Evolutionary conservation across 768 basidiomycete species (phyloP).

Genomic region (Suillus luteus): DNA sequence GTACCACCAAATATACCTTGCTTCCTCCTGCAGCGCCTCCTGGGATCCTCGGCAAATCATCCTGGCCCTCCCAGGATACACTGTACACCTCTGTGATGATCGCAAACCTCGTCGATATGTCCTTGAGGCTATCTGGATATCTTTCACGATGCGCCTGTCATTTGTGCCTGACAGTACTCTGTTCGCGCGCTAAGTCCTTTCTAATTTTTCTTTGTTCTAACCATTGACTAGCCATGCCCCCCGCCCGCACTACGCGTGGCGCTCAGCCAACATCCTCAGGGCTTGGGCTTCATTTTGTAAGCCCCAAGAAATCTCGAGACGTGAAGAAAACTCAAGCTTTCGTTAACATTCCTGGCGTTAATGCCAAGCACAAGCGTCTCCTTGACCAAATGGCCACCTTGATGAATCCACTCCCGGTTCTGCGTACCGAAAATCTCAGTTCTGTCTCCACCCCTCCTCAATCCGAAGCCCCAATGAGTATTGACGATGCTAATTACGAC

Average conservation of each 20-base stretch:
- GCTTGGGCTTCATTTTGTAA: slow-evolving; percentile 21
- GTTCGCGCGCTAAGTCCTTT: not conserved
- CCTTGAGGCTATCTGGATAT: not conserved
- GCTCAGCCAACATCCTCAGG: slow-evolving; percentile 9
- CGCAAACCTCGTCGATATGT: not conserved
- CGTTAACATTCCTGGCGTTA: not conserved
- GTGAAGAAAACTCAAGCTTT: slow-evolving; percentile 12
- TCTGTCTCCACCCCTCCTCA: not conserved
- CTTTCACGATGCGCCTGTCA: not conserved
- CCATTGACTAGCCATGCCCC: not conserved
- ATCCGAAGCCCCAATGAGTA: not conserved
- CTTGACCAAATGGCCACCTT: slow-evolving; percentile 1
- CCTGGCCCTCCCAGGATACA: not conserved
- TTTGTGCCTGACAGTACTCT: not conserved
- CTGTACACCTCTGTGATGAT: not conserved
- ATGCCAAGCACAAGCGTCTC: slow-evolving; percentile 3
- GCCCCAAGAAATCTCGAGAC: slow-evolving; percentile 19
- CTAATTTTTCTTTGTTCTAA: not conserved
- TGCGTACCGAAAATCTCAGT: not conserved
- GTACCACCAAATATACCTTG: not conserved
- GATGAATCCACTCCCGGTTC: not conserved
- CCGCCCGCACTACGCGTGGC: not conserved
- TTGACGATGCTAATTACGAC: not conserved
- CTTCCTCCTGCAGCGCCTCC: not conserved
- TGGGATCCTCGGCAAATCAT: not conserved